These are phyloP conservation scores for Penicillium herquei DNA, from an alignment of 495 filamentous ascomycete genomes.

Conservation along the genomic window DNA sequence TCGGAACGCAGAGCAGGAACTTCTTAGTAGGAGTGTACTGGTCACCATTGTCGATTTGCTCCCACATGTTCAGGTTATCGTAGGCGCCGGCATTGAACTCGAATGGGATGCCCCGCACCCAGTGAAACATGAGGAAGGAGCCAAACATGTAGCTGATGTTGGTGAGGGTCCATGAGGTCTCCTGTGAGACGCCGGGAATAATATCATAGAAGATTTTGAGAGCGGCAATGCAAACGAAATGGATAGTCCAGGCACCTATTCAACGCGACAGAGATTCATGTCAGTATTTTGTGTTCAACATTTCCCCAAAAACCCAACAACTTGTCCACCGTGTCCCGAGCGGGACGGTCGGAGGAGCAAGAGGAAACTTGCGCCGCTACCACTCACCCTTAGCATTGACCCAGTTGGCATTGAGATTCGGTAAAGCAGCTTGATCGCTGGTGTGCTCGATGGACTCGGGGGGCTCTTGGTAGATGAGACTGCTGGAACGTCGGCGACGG, in stretches of 20 bases:
- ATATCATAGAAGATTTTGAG: slow-evolving; percentile 97
- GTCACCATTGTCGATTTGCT: slow-evolving; percentile 98
- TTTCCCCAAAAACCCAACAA: background rate
- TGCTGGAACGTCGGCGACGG: slow-evolving; percentile 87
- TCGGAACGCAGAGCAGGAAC: slow-evolving; percentile 90
- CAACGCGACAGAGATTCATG: slow-evolving; percentile 11
- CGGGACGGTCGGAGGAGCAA: slow-evolving; percentile 1
- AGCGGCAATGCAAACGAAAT: slow-evolving; percentile 81
- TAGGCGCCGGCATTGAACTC: slow-evolving; percentile 99
- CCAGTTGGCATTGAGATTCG: slow-evolving; percentile 97
- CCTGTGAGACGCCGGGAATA: slow-evolving; percentile 90
- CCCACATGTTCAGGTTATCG: slow-evolving; percentile 99
- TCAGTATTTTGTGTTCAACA: background rate
- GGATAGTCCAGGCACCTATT: slow-evolving; percentile 94
- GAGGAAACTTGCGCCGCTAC: background rate
- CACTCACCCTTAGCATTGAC: slow-evolving; percentile 94
- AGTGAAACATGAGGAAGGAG: slow-evolving; percentile 99
- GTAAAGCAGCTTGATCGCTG: slow-evolving; percentile 90
- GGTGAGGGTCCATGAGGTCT: slow-evolving; percentile 96
- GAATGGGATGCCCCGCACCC: slow-evolving; percentile 95
- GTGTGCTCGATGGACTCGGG: slow-evolving; percentile 91
- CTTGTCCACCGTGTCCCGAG: slow-evolving; percentile 16
- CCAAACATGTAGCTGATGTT: slow-evolving; percentile 99
- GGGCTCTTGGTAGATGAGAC: slow-evolving; percentile 93
- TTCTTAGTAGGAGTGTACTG: slow-evolving; percentile 99